Evolutionary conservation across 2,329 filamentous ascomycete genomes (phyloP).

Genomic region (Neophaeococcomyces mojaviensis): DNA sequence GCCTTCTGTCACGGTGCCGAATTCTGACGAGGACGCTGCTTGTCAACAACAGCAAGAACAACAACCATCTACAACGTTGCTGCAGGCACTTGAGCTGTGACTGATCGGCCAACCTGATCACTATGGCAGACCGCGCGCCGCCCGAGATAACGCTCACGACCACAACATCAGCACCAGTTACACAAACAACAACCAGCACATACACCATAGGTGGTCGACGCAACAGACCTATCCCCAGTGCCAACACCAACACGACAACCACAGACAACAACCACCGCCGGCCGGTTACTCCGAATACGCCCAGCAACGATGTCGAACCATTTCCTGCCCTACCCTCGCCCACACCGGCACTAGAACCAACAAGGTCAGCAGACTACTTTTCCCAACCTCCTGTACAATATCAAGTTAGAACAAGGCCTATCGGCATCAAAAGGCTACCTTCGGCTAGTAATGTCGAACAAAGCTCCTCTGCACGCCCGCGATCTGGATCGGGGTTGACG

Average conservation of each 20-base stretch:
- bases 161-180: neutral
- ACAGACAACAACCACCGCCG: neutral
- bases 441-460: constrained; percentile 11
- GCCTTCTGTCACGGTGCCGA: too few relatives aligned
- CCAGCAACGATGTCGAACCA: constrained; percentile 3
- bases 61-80: too few relatives aligned
- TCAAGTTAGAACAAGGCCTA: constrained; percentile 13
- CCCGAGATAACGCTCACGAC: constrained; percentile 6
- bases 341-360: neutral
- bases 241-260: neutral
- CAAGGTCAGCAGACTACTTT: neutral
- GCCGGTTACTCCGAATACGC: neutral
- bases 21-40: too few relatives aligned
- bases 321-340: constrained; percentile 1
- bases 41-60: too few relatives aligned
- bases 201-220: constrained; percentile 3
- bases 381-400: neutral
- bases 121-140: constrained; percentile 3
- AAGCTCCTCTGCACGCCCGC: constrained; percentile 11
- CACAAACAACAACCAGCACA: neutral
- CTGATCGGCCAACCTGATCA: neutral
- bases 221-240: neutral
- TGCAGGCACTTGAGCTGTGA: neutral
- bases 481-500: constrained; percentile 16
- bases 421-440: constrained; percentile 19